Percentiles rank a stretch among this genome's conserved stretches.
Evolutionary conservation across 192 early-diverging fungal species (phyloP).

Genomic region (Phlyctochytrium arcticum): DNA sequence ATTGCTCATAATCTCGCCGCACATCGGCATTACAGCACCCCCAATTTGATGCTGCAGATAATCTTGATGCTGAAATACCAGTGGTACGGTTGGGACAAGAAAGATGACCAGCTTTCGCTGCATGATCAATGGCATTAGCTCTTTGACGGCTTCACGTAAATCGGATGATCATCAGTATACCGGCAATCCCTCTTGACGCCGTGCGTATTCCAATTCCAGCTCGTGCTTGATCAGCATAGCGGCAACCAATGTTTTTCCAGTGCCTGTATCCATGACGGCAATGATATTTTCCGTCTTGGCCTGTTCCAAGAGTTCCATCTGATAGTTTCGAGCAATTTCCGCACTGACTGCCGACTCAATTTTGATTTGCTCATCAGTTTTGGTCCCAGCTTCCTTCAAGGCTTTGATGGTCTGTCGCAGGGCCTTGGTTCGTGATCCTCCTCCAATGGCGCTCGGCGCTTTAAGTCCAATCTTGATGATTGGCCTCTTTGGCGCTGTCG

Average conservation of each 20-base stretch:
- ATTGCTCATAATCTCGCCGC: conserved; percentile 66
- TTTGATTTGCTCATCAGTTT: no score
- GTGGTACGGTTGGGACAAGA: conserved; percentile 80
- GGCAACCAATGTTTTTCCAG: conserved; percentile 71
- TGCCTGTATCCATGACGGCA: conserved; percentile 87
- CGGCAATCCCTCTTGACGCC: background rate
- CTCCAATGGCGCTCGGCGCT: no score
- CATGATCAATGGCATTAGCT: background rate
- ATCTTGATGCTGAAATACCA: conserved; percentile 79
- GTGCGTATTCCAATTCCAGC: conserved; percentile 33
- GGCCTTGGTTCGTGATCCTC: no score
- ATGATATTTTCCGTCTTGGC: conserved; percentile 75
- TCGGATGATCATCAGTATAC: background rate
- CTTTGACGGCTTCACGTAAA: background rate
- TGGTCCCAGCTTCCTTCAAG: no score
- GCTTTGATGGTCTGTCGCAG: no score
- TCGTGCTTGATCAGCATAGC: conserved; percentile 82
- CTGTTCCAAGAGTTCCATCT: conserved; percentile 60
- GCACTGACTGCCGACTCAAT: no score
- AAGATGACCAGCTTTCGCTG: conserved; percentile 49
- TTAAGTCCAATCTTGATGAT: no score
- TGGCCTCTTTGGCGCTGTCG: no score
- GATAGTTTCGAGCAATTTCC: conserved; percentile 45
- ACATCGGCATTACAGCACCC: conserved; percentile 56
- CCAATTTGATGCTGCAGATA: conserved; percentile 71